Base-by-base conservation (phyloP, 306 rosid species). In the Oxytropis ochrocephala region DNA sequence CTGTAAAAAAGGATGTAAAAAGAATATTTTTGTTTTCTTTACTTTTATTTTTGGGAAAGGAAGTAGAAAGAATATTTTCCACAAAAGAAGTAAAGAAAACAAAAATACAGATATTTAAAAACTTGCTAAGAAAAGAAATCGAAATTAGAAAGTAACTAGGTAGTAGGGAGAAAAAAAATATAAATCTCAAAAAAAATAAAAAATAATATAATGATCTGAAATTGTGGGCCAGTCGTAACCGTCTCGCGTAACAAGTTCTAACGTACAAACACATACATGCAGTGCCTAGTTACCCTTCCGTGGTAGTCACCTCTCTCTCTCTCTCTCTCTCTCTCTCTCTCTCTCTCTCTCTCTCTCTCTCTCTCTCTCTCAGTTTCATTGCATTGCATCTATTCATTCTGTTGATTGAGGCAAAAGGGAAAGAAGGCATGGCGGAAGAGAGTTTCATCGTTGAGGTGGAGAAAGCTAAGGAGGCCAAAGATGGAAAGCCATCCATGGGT, bases 401-500 rank as follows among this genome's bases (percentile, higher is more conserved):
- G 8, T 38, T 38, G 43, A 35, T 8, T 38, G 38, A 33, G 38
- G 38, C 7, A 33, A 33, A 33, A 1, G 8, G 8, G 38, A 6
- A 33, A 7, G 38, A 33, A 33, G 38, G 38, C 1, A 58, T 88
- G 98, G 86, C 82, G 49, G 80, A 74, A 74, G 55, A 69, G 43
- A 83, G 71, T 63, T 84, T 75, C 29, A 65, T 80, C 11, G 19
- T 87, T 2, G 89, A 90, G 78, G 87, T 90, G 3, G 99, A 88
- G 79, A 79, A 85, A 74, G 88, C 79, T 0, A 88, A 24, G 60
- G 86, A 78, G 5, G 96, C 83, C 48, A 67, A 19, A 9, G 87
- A 77, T 1, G 92, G 82, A 2, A 81, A 46, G 43, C 97, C 95
- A 2, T 85, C 97, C 1, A 12, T 76, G 5, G 99, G 99, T 0